These are phyloP conservation scores for Cladosporium sphaerospermum DNA, from an alignment of 2,329 filamentous ascomycete species.

Conservation along the genomic window DNA sequence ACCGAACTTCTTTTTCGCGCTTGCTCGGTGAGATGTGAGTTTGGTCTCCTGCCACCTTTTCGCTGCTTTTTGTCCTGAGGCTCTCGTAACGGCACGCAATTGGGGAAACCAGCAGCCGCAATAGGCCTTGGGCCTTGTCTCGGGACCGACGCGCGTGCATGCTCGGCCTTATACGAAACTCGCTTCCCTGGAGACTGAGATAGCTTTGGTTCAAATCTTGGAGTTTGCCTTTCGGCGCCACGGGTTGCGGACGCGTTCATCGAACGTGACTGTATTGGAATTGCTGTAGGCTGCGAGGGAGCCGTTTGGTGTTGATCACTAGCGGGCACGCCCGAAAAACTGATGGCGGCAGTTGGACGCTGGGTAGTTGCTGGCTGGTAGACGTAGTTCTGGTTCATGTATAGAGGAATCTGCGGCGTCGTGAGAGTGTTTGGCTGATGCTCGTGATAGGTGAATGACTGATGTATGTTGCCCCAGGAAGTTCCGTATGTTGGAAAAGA, in stretches of 20 bases:
- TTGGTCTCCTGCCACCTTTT: constrained; percentile 3
- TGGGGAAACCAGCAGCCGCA: not conserved
- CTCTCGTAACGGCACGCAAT: not conserved
- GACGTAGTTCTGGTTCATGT: not conserved
- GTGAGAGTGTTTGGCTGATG: no score
- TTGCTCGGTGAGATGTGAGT: constrained; percentile 2
- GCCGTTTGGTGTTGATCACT: no score
- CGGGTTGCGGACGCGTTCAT: no score
- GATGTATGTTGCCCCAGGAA: not conserved
- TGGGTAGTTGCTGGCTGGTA: not conserved
- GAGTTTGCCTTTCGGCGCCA: not conserved
- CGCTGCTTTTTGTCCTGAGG: not conserved
- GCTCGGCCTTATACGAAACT: not conserved
- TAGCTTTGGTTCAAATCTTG: not conserved
- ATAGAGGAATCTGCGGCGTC: no score
- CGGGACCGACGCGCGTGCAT: not conserved
- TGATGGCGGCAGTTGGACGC: not conserved
- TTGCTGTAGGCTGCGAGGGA: not conserved
- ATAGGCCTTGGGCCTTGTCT: constrained; percentile 1
- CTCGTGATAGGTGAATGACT: not conserved
- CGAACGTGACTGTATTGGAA: not conserved
- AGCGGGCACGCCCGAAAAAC: no score
- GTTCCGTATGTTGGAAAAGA: not conserved
- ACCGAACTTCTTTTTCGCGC: constrained; percentile 35
- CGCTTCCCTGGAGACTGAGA: not conserved